Conservation (phyloP, 2,329 filamentous ascomycete genomes). For the Aspergillus carbonarius region DNA sequence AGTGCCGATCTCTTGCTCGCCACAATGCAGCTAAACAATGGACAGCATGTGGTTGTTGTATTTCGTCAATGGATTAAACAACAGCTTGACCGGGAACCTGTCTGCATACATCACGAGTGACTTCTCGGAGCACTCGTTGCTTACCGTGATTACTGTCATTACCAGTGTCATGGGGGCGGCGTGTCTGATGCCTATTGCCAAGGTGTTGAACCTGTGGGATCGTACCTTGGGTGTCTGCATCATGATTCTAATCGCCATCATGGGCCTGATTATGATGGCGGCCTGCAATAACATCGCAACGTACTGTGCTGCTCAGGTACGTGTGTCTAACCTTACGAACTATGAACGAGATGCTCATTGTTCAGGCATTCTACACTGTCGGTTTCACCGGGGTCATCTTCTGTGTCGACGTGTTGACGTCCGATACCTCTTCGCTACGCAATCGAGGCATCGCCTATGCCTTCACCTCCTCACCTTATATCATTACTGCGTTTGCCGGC, state of each 20-base stretch:
- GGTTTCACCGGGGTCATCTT: slow-evolving; percentile 57
- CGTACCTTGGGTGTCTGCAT: slow-evolving; percentile 57
- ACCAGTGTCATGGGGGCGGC: slow-evolving; percentile 57
- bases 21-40: background rate
- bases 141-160: slow-evolving; percentile 55
- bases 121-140: slow-evolving; percentile 54
- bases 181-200: slow-evolving; percentile 60
- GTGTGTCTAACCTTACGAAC: background rate
- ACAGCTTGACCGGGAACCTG: slow-evolving; percentile 40
- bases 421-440: slow-evolving; percentile 59
- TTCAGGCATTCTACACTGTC: slow-evolving; percentile 57
- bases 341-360: background rate
- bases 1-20: slow-evolving; percentile 11
- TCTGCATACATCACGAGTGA: slow-evolving; percentile 54
- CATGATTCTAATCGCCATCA: slow-evolving; percentile 47
- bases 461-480: slow-evolving; percentile 59
- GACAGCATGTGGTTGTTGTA: slow-evolving; percentile 45
- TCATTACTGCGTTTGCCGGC: slow-evolving; percentile 60
- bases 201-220: slow-evolving; percentile 63
- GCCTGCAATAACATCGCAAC: slow-evolving; percentile 59
- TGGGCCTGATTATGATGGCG: slow-evolving; percentile 63
- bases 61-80: slow-evolving; percentile 44
- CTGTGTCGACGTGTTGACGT: slow-evolving; percentile 57
- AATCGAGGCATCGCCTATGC: slow-evolving; percentile 61
- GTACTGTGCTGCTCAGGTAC: slow-evolving; percentile 59